Evolutionary conservation across 2,329 filamentous ascomycete species (phyloP).

Genomic region (Colletotrichum sp.): DNA sequence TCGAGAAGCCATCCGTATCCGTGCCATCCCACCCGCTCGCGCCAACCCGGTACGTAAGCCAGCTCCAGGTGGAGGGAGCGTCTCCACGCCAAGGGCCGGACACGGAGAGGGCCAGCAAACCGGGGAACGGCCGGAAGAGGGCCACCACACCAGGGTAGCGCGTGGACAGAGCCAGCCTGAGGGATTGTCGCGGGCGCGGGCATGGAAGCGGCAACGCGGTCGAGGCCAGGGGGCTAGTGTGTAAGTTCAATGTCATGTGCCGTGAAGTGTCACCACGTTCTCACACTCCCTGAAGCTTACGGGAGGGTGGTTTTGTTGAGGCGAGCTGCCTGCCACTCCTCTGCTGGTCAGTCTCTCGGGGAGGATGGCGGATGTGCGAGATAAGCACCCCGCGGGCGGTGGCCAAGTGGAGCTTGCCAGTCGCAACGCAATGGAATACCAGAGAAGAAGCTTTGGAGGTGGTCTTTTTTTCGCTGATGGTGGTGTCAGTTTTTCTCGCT

Average conservation of each 20-base stretch:
- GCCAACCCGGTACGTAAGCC: neutral
- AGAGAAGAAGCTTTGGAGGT: neutral
- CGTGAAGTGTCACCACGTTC: slow-evolving; percentile 12
- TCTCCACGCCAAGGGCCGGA: slow-evolving; percentile 13
- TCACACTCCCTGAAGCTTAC: slow-evolving; percentile 5
- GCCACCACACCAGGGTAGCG: slow-evolving; percentile 7
- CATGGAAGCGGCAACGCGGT: neutral
- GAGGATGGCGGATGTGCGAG: slow-evolving; percentile 1
- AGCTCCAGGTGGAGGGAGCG: neutral
- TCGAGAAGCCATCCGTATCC: neutral
- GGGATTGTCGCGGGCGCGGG: slow-evolving; percentile 1
- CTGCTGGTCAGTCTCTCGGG: neutral
- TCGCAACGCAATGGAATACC: neutral
- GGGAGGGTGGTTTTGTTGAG: slow-evolving; percentile 10
- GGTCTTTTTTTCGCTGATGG: neutral
- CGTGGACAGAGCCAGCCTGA: neutral
- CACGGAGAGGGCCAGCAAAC: slow-evolving; percentile 9
- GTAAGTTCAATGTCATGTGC: slow-evolving; percentile 12
- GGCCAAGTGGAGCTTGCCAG: slow-evolving; percentile 5
- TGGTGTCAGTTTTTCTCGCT: neutral
- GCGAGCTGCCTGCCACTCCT: neutral
- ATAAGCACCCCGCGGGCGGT: slow-evolving; percentile 5
- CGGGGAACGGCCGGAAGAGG: slow-evolving; percentile 13
- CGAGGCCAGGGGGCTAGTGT: slow-evolving; percentile 7
- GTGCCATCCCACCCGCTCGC: neutral